Base-by-base conservation (phyloP, 2,329 filamentous ascomycete species). In the Penicillium sp. region DNA sequence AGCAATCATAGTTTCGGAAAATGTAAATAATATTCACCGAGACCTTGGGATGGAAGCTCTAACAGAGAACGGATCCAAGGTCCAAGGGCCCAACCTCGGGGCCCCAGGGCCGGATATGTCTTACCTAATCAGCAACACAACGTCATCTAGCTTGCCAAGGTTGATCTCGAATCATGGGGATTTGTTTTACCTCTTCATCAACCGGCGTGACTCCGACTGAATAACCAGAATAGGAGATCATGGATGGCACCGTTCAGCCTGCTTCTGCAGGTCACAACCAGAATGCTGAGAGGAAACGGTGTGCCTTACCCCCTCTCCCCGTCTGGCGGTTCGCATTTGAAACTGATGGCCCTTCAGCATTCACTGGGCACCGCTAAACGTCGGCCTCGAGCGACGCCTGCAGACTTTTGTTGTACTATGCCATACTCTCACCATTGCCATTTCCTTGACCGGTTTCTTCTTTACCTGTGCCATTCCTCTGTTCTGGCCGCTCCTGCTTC, bases 391-490 rank as follows among this genome's bases (percentile, higher is more conserved):
- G 54, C 78, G 86, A 29, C 79, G 86, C 17, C 65, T 87, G 32
- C 86, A 91, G 66, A 93, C 90, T 3, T 78, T 89, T 25, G 79
- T 91, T 3, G 85, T 90, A 9, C 71, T 90, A 7, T 76, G 81
- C 53, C 86, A 90, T 65, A 86, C 80, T 46, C 75, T 87, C 51
- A 80, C 78, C 39, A 84, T 90, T 46, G 78, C 80, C n/a, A 68
- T 80, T 16, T 76, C 80, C 53, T 76, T 94, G 4, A 85, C 87
- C 4, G 65, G 83, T 42, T 97, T 97, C 73, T 95, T 94, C 73
- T 85, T 94, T 59, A 80, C 90, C 21, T 94, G 89, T 67, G 85
- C 87, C 40, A 90, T 94, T 41, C 93, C 93, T 1, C 71, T 97
- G n/a, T 80, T 84, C 33, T 98, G 93, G 93, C 91, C 91, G 2